Evolutionary conservation across 129 eudicot genomes (phyloP).

Genomic region (Flaveria ramosissima): DNA sequence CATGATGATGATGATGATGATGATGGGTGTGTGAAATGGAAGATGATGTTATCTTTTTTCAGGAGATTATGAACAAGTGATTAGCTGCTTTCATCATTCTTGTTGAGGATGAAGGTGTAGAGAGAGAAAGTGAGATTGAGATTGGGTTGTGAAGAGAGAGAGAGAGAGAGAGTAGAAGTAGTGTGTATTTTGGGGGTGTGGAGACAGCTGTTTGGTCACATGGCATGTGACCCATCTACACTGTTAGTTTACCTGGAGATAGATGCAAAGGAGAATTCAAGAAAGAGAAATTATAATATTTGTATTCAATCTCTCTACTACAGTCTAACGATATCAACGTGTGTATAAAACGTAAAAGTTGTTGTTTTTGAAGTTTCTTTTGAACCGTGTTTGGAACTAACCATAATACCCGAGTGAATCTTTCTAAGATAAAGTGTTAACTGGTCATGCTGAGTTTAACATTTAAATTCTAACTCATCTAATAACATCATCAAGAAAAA

Average conservation of each 20-base stretch:
- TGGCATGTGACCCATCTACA: constrained; percentile 85
- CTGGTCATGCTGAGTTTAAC: too few species aligned
- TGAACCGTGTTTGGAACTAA: too few species aligned
- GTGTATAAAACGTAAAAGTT: too few species aligned
- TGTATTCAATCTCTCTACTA: too few species aligned
- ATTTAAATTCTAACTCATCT: accelerated
- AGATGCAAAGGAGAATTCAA: constrained; percentile 25
- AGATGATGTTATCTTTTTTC: constrained; percentile 31
- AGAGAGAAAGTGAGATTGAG: constrained; percentile 41
- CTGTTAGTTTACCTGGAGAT: constrained; percentile 46
- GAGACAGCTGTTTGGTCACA: constrained; percentile 88
- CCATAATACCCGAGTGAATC: too few species aligned
- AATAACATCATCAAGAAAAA: too few species aligned
- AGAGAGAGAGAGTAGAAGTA: constrained; percentile 37
- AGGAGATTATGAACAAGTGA: constrained; percentile 39
- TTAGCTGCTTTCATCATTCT: constrained; percentile 31
- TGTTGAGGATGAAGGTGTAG: constrained; percentile 12
- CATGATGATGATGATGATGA: neutral
- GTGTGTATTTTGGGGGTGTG: constrained; percentile 50
- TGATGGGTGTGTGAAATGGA: neutral
- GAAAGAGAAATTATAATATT: too few species aligned
- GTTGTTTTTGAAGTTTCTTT: too few species aligned
- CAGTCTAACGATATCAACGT: too few species aligned
- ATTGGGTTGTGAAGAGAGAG: constrained; percentile 25
- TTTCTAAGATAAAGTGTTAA: too few species aligned